Base-by-base conservation (phyloP, 148 eudicot species). In the Cornus florida region DNA sequence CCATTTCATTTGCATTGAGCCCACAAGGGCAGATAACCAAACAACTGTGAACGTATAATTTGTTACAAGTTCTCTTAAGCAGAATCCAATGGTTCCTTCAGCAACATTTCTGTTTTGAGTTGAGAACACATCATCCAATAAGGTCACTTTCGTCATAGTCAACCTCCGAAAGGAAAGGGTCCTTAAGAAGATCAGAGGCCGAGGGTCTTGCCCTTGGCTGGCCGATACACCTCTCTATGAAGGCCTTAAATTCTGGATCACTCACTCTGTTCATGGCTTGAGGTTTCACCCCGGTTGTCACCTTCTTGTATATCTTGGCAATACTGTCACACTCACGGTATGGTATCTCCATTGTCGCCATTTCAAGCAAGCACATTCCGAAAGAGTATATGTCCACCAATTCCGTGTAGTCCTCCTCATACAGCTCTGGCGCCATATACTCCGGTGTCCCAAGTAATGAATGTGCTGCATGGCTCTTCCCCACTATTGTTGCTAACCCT, bases 391-490 rank as follows among this genome's bases (percentile, higher is more conserved):
- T 90, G 84, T 94, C 98, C 20, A 92, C 89, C 67, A 86, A 53
- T 68, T 94, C 98, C 0, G 94, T 94, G 88, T 94, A 94, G 77
- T 94, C 90, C 78, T 92, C 95, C 70, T 94, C 97, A 16, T 94
- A 92, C 12, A 94, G 87, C 82, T 94, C 97, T 0, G 97, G 98
- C 46, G 98, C 98, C 97, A 94, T 92, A 73, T 86, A 94, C 76
- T 94, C 98, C 2, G 97, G 98, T 22, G 97, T 92, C 70, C 98
- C 98, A 28, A 94, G 78, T 66, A 94, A 60, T 6, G 97, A 83
- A 82, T 92, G 97, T 11, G 98, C 94, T 66, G 88, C 88, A 74
- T 92, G 98, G 77, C 83, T 89, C 87, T 89, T 92, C 39, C 91
- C 98, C 57, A 92, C 94, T 46, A 94, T 85, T 31, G 98, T 83